Base-by-base conservation (phyloP, 2,329 filamentous ascomycete genomes). In the Xylaria digitata region DNA sequence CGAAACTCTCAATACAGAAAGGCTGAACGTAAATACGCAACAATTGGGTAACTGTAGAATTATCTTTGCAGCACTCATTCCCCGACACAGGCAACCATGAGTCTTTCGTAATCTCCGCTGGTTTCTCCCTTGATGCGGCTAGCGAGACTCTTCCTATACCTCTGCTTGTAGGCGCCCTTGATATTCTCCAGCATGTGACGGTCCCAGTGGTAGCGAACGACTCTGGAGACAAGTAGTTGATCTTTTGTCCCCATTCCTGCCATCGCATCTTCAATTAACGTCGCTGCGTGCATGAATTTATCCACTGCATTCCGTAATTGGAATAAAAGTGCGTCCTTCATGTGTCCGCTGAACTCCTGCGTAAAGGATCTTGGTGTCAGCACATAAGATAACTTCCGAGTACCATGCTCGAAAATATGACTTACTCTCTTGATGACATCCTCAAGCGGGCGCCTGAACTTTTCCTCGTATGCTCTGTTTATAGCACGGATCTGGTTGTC, bases 211-310 rank as follows among this genome's bases (percentile, higher is more conserved):
- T 87, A 85, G 23, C 92, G 86, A 1, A 97, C 87, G 3, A 96
- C 85, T n/a, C 94, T 86, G 32, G 90, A 86, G 17, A 96, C 87
- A 2, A 98, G 85, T 8, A 94, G 83, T 37, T 89, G 82, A 69
- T 99, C 94, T 78, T 96, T 95, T 11, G 96, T 98, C 2, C 95
- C 95, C 70, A 91, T 74, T 0, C 95, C 96, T 1, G 88, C 86
- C 95, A 98, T 98, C 17, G 91, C 85, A 15, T 92, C 91, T 77
- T 97, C 94, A n/a, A 98, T 84, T 4, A 93, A 83, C 23, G 86
- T 82, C 0, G 94, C 96, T 73, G 97, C 94, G 71, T 93, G 90
- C 84, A 92, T 91, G 65, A 92, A 93, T 71, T 91, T 92, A 79
- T 97, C 93, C 6, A 87, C 82, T 2, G 92, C 95, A 13, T 90